These are phyloP conservation scores for Dendrobium huoshanense DNA, from an alignment of 106 monocot genomes.

Conservation along the genomic window DNA sequence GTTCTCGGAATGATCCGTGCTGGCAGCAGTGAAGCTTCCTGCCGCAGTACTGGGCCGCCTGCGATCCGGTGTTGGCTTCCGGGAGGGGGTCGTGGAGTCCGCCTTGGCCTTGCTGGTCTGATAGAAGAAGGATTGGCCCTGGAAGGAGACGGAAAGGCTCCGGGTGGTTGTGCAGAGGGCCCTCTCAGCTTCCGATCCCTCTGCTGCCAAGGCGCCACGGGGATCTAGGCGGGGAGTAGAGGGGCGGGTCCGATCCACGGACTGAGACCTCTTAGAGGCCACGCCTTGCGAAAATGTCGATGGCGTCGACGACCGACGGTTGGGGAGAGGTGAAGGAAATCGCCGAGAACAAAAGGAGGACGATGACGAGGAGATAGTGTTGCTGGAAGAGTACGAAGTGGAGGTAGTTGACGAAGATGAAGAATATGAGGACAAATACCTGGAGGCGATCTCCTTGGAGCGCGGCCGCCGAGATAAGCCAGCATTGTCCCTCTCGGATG, in stretches of 20 bases:
- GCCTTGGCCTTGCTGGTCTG: slow-evolving; percentile 51
- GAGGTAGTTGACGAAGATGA: slow-evolving; percentile 12
- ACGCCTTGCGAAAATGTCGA: slow-evolving; percentile 22
- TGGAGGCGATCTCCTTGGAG: slow-evolving; percentile 45
- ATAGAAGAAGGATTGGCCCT: slow-evolving; percentile 86
- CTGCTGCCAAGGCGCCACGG: neutral
- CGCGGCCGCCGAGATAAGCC: slow-evolving; percentile 18
- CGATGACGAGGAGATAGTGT: slow-evolving; percentile 25
- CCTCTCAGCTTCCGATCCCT: slow-evolving; percentile 5
- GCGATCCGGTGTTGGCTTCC: slow-evolving; percentile 15
- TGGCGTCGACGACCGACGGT: slow-evolving; percentile 15
- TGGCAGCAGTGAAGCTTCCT: neutral
- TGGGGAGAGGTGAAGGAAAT: slow-evolving; percentile 40
- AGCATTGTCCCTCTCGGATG: slow-evolving; percentile 72
- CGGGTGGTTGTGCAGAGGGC: slow-evolving; percentile 34
- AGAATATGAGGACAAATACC: slow-evolving; percentile 42
- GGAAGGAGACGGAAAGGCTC: slow-evolving; percentile 78
- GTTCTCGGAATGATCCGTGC: slow-evolving; percentile 39
- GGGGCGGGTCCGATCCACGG: slow-evolving; percentile 63
- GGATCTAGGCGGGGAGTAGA: slow-evolving; percentile 15
- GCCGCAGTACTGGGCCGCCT: slow-evolving; percentile 6
- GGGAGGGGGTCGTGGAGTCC: slow-evolving; percentile 8
- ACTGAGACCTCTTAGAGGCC: slow-evolving; percentile 46
- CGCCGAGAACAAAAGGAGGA: slow-evolving; percentile 33
- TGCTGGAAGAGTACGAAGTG: slow-evolving; percentile 22